Conservation (phyloP, 768 basidiomycete genomes). For the Boletales sp. region DNA sequence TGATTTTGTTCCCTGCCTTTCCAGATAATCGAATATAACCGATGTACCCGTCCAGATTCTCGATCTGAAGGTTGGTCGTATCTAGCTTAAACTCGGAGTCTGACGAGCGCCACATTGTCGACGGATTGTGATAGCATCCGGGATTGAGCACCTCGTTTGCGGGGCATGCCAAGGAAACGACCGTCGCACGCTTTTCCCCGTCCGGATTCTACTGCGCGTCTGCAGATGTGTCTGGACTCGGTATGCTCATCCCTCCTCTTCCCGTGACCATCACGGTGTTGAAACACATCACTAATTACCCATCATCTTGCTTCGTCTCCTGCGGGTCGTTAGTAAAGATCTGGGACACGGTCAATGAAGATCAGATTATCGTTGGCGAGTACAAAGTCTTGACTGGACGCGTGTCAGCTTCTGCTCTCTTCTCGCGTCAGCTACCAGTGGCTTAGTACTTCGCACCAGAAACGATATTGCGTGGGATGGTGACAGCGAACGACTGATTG, state of each 20-base stretch:
- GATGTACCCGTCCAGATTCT: constrained; percentile 54
- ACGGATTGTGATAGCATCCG: constrained; percentile 50
- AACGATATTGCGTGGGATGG: constrained; percentile 97
- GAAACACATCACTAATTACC: background rate
- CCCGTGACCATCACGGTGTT: background rate
- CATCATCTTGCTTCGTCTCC: background rate
- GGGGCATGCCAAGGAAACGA: constrained; percentile 80
- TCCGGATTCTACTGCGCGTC: constrained; percentile 96
- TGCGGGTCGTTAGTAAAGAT: constrained; percentile 57
- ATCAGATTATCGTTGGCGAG: constrained; percentile 78
- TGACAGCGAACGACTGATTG: constrained; percentile 93
- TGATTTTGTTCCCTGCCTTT: background rate
- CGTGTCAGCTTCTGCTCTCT: constrained; percentile 43
- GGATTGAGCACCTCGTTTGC: constrained; percentile 60
- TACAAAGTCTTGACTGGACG: constrained; percentile 70
- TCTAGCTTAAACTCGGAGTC: background rate
- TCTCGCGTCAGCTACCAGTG: background rate
- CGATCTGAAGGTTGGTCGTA: constrained; percentile 66
- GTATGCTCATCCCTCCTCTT: constrained; percentile 37
- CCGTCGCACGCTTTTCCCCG: constrained; percentile 88
- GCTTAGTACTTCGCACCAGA: constrained; percentile 39
- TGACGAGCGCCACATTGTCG: background rate
- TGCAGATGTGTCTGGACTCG: constrained; percentile 77
- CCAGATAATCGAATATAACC: background rate
- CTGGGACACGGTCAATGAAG: constrained; percentile 91